Evolutionary conservation across 1,139 yeast species (phyloP), one percentile per base, ranked within the genome.

Genomic region (Suhomyces atakaporum): DNA sequence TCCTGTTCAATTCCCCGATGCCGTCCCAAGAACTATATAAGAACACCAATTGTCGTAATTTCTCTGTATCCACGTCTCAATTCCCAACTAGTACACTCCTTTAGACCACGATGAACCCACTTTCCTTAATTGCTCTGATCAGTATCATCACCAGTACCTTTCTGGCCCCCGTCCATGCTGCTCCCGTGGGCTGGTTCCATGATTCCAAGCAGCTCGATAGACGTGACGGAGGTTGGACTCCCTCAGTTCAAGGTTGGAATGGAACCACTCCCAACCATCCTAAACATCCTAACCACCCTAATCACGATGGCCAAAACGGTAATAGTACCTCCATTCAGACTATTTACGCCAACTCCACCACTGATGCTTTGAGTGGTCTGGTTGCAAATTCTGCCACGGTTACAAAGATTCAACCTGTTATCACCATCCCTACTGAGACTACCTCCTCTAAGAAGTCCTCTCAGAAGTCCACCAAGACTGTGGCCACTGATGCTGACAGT

Each of bases 41-140:
- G n/a, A n/a, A n/a, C n/a, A n/a, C n/a, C n/a, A n/a, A n/a, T n/a
- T n/a, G n/a, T n/a, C n/a, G n/a, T 8, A 18, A 18, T 8, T 8
- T 18, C 20, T 24, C 15, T 7, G 7, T 16, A 27, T 14, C 25
- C 27, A 16, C 35, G 27, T 7, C 31, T 29, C 29, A 12, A 31
- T 25, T 31, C 35, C 42, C 36, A 35, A 35, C 42, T 38, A 31
- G 33, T 35, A 34, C 38, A 29, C 27, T 38, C 38, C 42, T 38
- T 38, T 26, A 7, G 33, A 20, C 31, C 13, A 34, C 30, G 31
- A 38, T 38, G 42, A 38, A 38, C 32, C 42, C 42, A 26, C 33
- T 31, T 14, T 29, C 38, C 29, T 31, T 38, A 19, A 25, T 38
- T 15, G n/a, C n/a, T n/a, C n/a, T n/a, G n/a, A n/a, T n/a, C n/a